A percentile compares a stretch with the other conserved stretches of the same genome.
phyloP scores from a whole-genome alignment of 345 rosid species.

The Luvunga scandens region DNA sequence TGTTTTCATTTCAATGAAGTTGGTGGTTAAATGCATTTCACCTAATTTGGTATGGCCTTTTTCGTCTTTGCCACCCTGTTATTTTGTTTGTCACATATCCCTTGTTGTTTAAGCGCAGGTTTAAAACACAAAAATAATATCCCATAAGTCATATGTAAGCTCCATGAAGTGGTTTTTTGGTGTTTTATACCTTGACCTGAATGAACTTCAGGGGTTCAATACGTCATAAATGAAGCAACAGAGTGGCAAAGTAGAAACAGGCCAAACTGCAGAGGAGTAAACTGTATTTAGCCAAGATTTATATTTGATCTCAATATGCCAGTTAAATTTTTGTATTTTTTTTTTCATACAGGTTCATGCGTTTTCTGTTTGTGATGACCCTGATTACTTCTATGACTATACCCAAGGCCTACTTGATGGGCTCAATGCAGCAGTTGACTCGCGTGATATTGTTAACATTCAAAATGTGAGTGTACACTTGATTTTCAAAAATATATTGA shows the following conservation, averaged over 20 bases:
- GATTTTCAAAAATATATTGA: neutral
- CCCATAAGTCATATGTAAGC: neutral
- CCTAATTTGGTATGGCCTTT: neutral
- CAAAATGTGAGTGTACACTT: constrained; percentile 56
- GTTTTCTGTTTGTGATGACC: constrained; percentile 86
- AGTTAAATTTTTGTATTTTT: constrained; percentile 5
- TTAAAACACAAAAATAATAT: neutral
- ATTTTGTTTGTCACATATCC: neutral
- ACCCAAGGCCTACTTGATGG: constrained; percentile 87
- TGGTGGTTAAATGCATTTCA: neutral
- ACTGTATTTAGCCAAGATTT: neutral
- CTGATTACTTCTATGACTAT: constrained; percentile 80
- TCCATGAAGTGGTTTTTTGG: neutral
- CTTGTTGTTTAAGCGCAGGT: neutral
- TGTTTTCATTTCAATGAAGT: constrained; percentile 3
- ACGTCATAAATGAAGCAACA: neutral
- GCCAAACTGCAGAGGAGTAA: neutral
- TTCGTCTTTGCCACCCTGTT: neutral
- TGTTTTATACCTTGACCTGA: neutral
- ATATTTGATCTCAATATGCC: neutral
- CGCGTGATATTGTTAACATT: constrained; percentile 63
- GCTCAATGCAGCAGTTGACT: constrained; percentile 64
- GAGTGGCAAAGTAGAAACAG: neutral
- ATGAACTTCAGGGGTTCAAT: neutral
- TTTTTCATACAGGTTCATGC: constrained; percentile 75